A percentile compares a stretch with the other conserved stretches of the same genome.
These are phyloP conservation scores for Aspergillus quadrilineatus DNA, from an alignment of 2,329 filamentous ascomycete genomes.

Conservation along the genomic window DNA sequence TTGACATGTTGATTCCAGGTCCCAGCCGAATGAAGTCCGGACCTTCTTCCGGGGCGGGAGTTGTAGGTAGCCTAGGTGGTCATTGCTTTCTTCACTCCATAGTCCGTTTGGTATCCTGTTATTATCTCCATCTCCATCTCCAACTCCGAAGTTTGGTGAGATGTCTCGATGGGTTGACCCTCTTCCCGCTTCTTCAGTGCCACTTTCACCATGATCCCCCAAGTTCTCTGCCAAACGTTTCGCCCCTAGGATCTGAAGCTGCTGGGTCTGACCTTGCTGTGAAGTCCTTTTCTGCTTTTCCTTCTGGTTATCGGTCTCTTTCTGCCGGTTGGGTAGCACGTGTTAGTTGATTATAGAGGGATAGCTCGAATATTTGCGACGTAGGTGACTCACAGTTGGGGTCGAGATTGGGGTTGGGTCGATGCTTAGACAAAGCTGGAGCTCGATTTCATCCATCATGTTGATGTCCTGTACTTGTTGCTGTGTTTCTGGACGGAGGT, in stretches of 20 bases:
- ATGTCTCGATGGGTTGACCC: neutral
- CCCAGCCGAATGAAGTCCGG: neutral
- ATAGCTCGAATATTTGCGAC: neutral
- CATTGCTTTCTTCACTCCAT: too few species aligned
- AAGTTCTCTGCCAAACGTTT: neutral
- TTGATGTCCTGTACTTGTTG: neutral
- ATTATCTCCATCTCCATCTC: neutral
- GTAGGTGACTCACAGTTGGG: conserved; percentile 14
- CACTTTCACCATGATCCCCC: neutral
- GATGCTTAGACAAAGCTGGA: conserved; percentile 21
- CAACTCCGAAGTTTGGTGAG: neutral
- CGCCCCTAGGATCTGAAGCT: neutral
- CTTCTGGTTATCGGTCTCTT: neutral
- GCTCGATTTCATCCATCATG: conserved; percentile 23
- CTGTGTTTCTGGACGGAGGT: neutral
- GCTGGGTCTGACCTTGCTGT: neutral
- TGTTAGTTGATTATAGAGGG: neutral
- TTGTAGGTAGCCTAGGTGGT: neutral
- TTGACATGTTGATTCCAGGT: neutral
- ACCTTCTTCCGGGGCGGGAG: conserved; percentile 10
- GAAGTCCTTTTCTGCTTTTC: neutral
- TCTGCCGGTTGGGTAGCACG: neutral
- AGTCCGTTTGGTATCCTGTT: neutral
- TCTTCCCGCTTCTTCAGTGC: neutral
- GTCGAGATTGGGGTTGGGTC: conserved; percentile 9